phyloP scores from a whole-genome alignment of 345 rosid genomes.

The Raphanus sativus region DNA sequence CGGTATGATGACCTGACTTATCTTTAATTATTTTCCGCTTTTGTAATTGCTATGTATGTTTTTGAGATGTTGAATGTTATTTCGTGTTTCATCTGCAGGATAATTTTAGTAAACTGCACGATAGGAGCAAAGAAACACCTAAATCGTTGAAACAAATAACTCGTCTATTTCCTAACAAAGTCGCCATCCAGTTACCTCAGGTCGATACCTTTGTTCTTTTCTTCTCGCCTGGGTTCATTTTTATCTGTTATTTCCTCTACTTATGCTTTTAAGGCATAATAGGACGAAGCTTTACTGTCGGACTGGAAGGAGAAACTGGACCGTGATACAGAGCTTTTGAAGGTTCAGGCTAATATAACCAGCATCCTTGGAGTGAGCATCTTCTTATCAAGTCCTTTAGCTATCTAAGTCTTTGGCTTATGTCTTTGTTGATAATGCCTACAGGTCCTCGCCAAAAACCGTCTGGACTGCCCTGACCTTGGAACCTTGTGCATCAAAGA shows the following conservation, averaged over 20 bases:
- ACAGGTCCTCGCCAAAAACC: constrained; percentile 25
- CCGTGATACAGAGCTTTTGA: constrained; percentile 83
- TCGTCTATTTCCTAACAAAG: constrained; percentile 91
- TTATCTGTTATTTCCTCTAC: neutral
- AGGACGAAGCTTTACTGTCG: constrained; percentile 83
- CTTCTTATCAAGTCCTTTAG: neutral
- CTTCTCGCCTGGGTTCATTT: neutral
- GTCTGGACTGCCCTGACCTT: constrained; percentile 79
- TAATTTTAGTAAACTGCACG: constrained; percentile 78
- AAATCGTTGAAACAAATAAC: constrained; percentile 86
- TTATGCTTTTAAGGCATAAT: constrained; percentile 33
- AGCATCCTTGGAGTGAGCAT: constrained; percentile 72
- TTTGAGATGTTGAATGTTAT: constrained; percentile 11
- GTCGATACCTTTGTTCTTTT: constrained; percentile 40
- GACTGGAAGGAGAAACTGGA: constrained; percentile 97
- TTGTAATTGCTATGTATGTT: neutral
- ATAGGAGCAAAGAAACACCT: constrained; percentile 82
- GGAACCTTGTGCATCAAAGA: constrained; percentile 72
- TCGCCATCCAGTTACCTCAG: constrained; percentile 92
- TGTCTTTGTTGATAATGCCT: constrained; percentile 10
- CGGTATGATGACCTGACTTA: constrained; percentile 51
- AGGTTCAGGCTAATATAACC: constrained; percentile 70
- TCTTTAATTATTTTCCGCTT: neutral
- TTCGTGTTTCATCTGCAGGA: constrained; percentile 55
- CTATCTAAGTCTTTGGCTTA: constrained; percentile 1